Percentiles rank a stretch among this genome's conserved stretches.
Conservation (phyloP, 1,284 basidiomycete genomes). For the Ganoderma meredithae region DNA sequence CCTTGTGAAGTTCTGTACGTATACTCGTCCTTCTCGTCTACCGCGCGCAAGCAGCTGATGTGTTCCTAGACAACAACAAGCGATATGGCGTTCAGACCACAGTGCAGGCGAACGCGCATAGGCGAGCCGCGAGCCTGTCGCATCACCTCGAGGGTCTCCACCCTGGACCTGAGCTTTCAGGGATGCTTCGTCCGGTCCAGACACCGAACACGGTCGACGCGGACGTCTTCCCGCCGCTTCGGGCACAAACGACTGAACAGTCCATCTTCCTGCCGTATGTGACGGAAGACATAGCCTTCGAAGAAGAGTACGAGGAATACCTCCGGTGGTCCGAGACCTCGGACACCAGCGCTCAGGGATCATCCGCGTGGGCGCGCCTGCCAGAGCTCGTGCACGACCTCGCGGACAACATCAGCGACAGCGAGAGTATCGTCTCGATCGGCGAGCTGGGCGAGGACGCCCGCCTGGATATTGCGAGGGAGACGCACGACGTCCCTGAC, state of each 20-base stretch:
- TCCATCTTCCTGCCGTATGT: slow-evolving; percentile 86
- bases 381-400: slow-evolving; percentile 76
- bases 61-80: slow-evolving; percentile 74
- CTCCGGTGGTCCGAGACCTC: slow-evolving; percentile 70
- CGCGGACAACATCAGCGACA: slow-evolving; percentile 85
- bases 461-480: slow-evolving; percentile 66
- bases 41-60: slow-evolving; percentile 8
- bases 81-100: slow-evolving; percentile 77
- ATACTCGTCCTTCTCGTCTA: slow-evolving; percentile 10
- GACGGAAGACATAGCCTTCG: slow-evolving; percentile 85
- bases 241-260: slow-evolving; percentile 84
- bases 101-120: slow-evolving; percentile 66
- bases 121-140: slow-evolving; percentile 81
- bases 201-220: slow-evolving; percentile 80
- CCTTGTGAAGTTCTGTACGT: slow-evolving; percentile 93
- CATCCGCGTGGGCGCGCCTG: slow-evolving; percentile 80
- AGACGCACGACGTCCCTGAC: slow-evolving; percentile 69
- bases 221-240: slow-evolving; percentile 84
- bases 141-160: slow-evolving; percentile 81
- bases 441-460: slow-evolving; percentile 85
- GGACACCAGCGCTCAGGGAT: slow-evolving; percentile 50
- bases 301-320: slow-evolving; percentile 90
- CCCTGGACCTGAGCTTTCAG: slow-evolving; percentile 75
- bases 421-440: slow-evolving; percentile 88
- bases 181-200: slow-evolving; percentile 75